Base-by-base conservation (phyloP, 257 asterid species). In the Jacaranda mimosifolia region DNA sequence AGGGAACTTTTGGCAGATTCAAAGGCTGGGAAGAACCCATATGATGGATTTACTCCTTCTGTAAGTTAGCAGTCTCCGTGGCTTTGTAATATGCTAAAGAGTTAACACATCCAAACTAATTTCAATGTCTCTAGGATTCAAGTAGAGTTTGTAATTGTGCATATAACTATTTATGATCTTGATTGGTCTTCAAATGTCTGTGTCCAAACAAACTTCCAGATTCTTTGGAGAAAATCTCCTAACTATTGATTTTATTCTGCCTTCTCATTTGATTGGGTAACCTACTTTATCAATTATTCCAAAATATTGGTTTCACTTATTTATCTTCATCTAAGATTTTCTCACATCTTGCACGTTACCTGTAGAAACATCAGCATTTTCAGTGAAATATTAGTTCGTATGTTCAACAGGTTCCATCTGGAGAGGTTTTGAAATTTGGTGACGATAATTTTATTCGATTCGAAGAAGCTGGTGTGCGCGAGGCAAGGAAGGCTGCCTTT, bases 1-100 rank as follows among this genome's bases (percentile, higher is more conserved):
- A 87, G 91, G 80, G 89, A 91, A 83, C 98, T 96, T 83, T 87
- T 96, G 81, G 96, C 97, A 32, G 97, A 93, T 85, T 96, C 99
- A 13, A 93, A 91, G 81, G 89, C 98, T 77, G 99, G 99, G 79
- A 96, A 85, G 83, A 96, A 96, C 77, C 99, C 99, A 7, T 96
- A 85, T 77, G 97, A 96, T 74, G 99, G 98, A 75, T 96, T 96
- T 86, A 80, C 91, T 63, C 98, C 99, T 73, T 93, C 99, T 35
- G 99, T 96, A 85, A 91, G 97, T 87, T 76, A 67, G 59, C n/a
- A 2, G 26, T 70, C 73, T 73, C 73, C 63, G 26, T 73, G 75
- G 42, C 68, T 59, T 70, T 38, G 38, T 53, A 46, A 58, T 79
- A 26, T 78, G 59, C 73, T 63, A 21, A 48, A 65, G n/a, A 46